Base-by-base conservation (phyloP, 1,139 yeast species). In the Taiozyma onychis region DNA sequence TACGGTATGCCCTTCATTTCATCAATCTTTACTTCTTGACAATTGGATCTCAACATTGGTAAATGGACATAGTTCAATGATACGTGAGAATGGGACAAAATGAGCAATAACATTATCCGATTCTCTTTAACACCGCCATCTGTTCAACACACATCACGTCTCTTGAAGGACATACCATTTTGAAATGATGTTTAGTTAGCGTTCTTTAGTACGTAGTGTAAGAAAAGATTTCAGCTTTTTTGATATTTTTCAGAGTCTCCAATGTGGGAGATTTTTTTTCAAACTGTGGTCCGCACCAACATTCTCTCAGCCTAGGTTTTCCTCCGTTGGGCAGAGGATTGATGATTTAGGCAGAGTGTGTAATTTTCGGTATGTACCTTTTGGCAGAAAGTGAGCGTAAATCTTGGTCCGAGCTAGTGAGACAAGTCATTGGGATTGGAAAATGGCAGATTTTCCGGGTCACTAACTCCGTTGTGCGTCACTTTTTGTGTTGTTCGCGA, bases 111-210 rank as follows among this genome's bases (percentile, higher is more conserved):
- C 18, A n/a, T 5, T 13, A 18, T 5, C 18, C 6, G 35, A 18
- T 37, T 37, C 41, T 37, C 24, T 37, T 3, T 37, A 22, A 6
- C 11, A 13, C 41, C 41, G n/a, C 18, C 35, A n/a, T 14, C 35
- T 32, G 35, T n/a, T n/a, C 35, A 32, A 32, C 35, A 32, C 35
- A 32, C 8, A 32, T 32, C 41, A 18, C 24, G 14, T 18, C 41
- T 18, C 16, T 45, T 27, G 4, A 13, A 7, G 27, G 44, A 60
- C 64, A 52, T 59, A 60, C 64, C 64, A 60, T 60, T 60, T 60
- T 58, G 62, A 58, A 59, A 54, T 57, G 61, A 57, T 60, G 59
- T 54, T 58, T 50, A 51, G 43, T 47, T 46, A 45, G 41, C 22
- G 41, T 37, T 11, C 6, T 16, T 41, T 39, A 18, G 13, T 21